Base-by-base conservation (phyloP, 306 rosid species). In the Begonia fuchsioides region DNA sequence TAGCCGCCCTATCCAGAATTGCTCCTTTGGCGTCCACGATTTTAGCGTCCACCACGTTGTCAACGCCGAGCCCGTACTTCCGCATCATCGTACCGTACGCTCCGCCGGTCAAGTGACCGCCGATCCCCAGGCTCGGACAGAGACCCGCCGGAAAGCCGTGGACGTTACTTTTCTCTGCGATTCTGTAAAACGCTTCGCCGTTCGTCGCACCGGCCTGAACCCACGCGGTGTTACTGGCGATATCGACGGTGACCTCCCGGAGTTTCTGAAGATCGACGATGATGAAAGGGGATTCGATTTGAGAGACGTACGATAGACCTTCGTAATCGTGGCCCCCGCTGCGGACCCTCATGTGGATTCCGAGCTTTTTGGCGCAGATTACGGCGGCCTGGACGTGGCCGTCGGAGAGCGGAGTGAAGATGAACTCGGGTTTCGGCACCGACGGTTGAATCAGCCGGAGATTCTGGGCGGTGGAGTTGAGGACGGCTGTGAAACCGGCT, bases 311-410 rank as follows among this genome's bases (percentile, higher is more conserved):
- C 0, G 94, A 87, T 11, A 80, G 67, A n/a, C 87, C 96, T 55
- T 87, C 96, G 11, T 80, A 87, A 54, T 83, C 93, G 50, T 87
- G 96, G 32, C 93, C 96, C 50, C 83, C 94, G 32, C 93, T 83
- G 2, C 94, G 68, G 3, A 87, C 58, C 49, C 85, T 56, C 15
- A 87, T 57, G 18, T 80, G 94, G 40, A 76, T 52, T 12, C 69
- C 62, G 32, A 80, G 74, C 61, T 75, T 54, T 67, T 68, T 76
- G 13, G 88, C 58, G 61, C 96, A 87, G 9, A 58, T 64, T 11
- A 87, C 86, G 9, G 86, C 63, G 0, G 75, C 73, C 51, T 70
- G 85, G 44, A 83, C 94, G 17, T 83, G 80, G 12, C 72, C 68
- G n/a, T 83, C 87, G 0, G 20, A 47, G 43, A 59, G 26, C 3